A percentile compares a stretch with the other conserved stretches of the same genome.
These are phyloP conservation scores for Curvularia hawaiiensis DNA, from an alignment of 2,329 filamentous ascomycete genomes.

Conservation along the genomic window DNA sequence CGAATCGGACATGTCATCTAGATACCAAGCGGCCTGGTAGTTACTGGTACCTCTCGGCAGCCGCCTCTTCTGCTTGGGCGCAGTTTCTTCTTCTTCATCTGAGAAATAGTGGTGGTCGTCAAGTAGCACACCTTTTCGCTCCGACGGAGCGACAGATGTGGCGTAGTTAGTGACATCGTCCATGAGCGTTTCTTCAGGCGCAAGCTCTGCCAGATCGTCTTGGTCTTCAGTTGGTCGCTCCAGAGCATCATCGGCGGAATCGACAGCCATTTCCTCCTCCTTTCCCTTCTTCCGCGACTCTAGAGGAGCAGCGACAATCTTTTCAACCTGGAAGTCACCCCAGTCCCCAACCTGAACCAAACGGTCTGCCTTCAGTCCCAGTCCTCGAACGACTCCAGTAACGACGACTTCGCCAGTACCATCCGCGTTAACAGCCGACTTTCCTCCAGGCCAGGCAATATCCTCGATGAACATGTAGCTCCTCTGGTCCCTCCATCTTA, in stretches of 20 bases:
- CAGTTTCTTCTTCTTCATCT: conserved; percentile 73
- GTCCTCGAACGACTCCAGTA: conserved; percentile 85
- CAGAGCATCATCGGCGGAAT: conserved; percentile 64
- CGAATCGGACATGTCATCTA: conserved; percentile 80
- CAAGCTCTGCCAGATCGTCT: conserved; percentile 81
- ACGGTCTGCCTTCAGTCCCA: conserved; percentile 85
- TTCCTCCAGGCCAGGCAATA: conserved; percentile 68
- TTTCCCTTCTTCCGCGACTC: conserved; percentile 62
- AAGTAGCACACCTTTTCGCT: conserved; percentile 81
- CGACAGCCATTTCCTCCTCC: conserved; percentile 70
- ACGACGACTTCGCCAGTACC: conserved; percentile 67
- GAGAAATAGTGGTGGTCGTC: conserved; percentile 99
- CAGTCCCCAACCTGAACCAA: conserved; percentile 91
- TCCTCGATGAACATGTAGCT: conserved; percentile 95
- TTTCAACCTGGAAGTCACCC: conserved; percentile 91
- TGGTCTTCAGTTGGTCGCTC: conserved; percentile 77
- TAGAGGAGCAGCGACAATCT: conserved; percentile 79
- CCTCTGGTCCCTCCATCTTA: conserved; percentile 93
- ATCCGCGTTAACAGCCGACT: conserved; percentile 52
- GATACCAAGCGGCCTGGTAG: conserved; percentile 94
- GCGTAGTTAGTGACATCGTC: conserved; percentile 63
- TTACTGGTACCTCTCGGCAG: conserved; percentile 90
- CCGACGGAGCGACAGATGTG: conserved; percentile 53
- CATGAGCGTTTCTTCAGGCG: conserved; percentile 86
- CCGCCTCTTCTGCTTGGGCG: conserved; percentile 68